Conservation (phyloP, 2,329 filamentous ascomycete species). For the Tolypocladium ophioglossoides region DNA sequence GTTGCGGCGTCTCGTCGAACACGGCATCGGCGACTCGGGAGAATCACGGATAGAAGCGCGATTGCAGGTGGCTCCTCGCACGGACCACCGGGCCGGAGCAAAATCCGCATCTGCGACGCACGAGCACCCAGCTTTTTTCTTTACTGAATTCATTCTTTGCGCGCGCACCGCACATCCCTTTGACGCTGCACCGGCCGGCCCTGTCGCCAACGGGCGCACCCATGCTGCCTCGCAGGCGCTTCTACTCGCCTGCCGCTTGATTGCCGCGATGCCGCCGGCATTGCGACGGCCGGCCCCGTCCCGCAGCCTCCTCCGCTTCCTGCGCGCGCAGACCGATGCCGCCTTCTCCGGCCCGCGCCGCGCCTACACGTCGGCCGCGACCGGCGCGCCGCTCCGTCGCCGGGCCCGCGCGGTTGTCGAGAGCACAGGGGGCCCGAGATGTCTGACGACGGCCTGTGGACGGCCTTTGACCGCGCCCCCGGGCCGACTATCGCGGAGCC, state of each 20-base stretch:
- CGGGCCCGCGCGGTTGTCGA: slow-evolving; percentile 10
- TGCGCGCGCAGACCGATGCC: slow-evolving; percentile 58
- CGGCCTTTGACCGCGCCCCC: not conserved
- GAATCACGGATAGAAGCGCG: too few relatives aligned
- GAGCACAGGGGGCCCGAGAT: not conserved
- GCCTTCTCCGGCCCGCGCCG: slow-evolving; percentile 36
- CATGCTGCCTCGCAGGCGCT: slow-evolving; percentile 3
- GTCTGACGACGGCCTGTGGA: not conserved
- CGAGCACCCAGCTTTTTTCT: too few relatives aligned
- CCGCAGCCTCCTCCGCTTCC: slow-evolving; percentile 55
- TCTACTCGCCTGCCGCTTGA: slow-evolving; percentile 4
- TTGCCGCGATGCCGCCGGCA: slow-evolving; percentile 31
- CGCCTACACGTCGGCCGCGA: slow-evolving; percentile 1
- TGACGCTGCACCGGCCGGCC: not conserved
- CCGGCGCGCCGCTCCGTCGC: slow-evolving; percentile 8
- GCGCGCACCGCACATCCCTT: too few relatives aligned
- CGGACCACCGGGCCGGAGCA: too few relatives aligned
- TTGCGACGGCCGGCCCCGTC: slow-evolving; percentile 39
- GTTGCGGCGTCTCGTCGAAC: too few relatives aligned
- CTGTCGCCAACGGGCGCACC: slow-evolving; percentile 3
- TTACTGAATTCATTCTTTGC: too few relatives aligned
- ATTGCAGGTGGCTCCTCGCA: too few relatives aligned
- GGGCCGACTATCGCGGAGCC: not conserved
- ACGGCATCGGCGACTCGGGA: too few relatives aligned
- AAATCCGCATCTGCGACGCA: too few relatives aligned